Conservation (phyloP, 805 yeast genomes). For the Spathaspora girioi region DNA sequence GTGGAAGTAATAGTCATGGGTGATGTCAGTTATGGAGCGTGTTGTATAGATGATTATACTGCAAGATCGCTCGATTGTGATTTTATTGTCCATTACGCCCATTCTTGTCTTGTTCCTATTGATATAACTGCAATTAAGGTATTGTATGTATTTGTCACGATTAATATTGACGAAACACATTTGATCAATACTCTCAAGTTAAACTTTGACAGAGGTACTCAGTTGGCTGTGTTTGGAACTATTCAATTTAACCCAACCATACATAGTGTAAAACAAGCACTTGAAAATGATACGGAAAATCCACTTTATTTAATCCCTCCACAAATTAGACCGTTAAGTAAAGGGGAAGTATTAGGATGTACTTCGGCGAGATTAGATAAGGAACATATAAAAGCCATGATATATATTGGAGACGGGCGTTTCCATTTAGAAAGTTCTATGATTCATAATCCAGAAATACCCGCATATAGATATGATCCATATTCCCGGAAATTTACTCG, state of each 20-base stretch:
- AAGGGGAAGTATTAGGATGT: slow-evolving; percentile 95
- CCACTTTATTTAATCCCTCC: slow-evolving; percentile 73
- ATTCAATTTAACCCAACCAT: slow-evolving; percentile 95
- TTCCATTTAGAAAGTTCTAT: slow-evolving; percentile 93
- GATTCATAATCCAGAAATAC: slow-evolving; percentile 93
- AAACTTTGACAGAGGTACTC: slow-evolving; percentile 62
- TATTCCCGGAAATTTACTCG: slow-evolving; percentile 87
- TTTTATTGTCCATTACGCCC: slow-evolving; percentile 94
- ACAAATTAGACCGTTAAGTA: slow-evolving; percentile 86
- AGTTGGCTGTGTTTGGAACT: slow-evolving; percentile 87
- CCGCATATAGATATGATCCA: slow-evolving; percentile 94
- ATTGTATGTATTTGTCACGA: slow-evolving; percentile 92
- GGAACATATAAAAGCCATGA: slow-evolving; percentile 68
- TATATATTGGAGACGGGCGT: slow-evolving; percentile 93
- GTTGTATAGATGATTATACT: slow-evolving; percentile 95
- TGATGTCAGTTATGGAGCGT: slow-evolving; percentile 97
- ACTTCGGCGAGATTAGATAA: slow-evolving; percentile 80
- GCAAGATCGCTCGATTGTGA: slow-evolving; percentile 93
- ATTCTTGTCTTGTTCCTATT: slow-evolving; percentile 93
- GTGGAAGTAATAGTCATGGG: slow-evolving; percentile 95
- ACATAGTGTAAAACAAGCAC: slow-evolving; percentile 66
- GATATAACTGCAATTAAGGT: slow-evolving; percentile 90
- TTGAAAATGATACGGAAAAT: slow-evolving; percentile 47
- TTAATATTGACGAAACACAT: slow-evolving; percentile 80
- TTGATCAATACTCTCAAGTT: slow-evolving; percentile 69